These are phyloP conservation scores for Heterobasidion irregulare DNA, from an alignment of 1,284 basidiomycete genomes.

Conservation along the genomic window DNA sequence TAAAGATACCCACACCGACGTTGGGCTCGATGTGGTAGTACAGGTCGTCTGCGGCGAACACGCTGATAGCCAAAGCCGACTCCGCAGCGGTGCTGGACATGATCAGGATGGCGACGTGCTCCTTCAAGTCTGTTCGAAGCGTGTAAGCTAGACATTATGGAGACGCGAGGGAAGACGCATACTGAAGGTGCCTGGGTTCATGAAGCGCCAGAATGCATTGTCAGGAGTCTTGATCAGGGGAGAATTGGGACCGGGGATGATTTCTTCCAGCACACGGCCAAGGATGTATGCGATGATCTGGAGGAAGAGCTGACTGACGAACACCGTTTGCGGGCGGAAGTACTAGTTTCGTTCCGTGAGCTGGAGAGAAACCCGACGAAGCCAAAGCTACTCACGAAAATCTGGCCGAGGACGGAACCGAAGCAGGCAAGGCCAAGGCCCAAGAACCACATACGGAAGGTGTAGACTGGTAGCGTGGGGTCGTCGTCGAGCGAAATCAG, in stretches of 20 bases:
- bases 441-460: slow-evolving; percentile 26
- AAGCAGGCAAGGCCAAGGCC: slow-evolving; percentile 24
- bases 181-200: slow-evolving; percentile 39
- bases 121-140: neutral
- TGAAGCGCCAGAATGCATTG: slow-evolving; percentile 23
- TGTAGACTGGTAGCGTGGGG: slow-evolving; percentile 25
- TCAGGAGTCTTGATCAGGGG: slow-evolving; percentile 16
- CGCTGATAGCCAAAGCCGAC: slow-evolving; percentile 10
- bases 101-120: slow-evolving; percentile 10
- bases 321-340: slow-evolving; percentile 28
- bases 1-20: slow-evolving; percentile 28
- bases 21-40: slow-evolving; percentile 28
- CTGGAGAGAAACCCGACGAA: neutral
- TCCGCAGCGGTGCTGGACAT: slow-evolving; percentile 1
- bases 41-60: slow-evolving; percentile 23
- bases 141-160: neutral
- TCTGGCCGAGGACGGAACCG: slow-evolving; percentile 27
- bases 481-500: slow-evolving; percentile 18
- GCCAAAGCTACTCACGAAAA: slow-evolving; percentile 14
- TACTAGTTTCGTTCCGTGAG: slow-evolving; percentile 12
- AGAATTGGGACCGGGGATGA: neutral
- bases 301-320: slow-evolving; percentile 25
- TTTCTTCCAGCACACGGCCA: slow-evolving; percentile 14
- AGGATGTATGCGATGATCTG: slow-evolving; percentile 28
- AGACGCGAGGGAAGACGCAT: slow-evolving; percentile 15